Evolutionary conservation across 2,329 filamentous ascomycete species (phyloP), one percentile per base, ranked within the genome.

Genomic region (Coniochaeta sp.): DNA sequence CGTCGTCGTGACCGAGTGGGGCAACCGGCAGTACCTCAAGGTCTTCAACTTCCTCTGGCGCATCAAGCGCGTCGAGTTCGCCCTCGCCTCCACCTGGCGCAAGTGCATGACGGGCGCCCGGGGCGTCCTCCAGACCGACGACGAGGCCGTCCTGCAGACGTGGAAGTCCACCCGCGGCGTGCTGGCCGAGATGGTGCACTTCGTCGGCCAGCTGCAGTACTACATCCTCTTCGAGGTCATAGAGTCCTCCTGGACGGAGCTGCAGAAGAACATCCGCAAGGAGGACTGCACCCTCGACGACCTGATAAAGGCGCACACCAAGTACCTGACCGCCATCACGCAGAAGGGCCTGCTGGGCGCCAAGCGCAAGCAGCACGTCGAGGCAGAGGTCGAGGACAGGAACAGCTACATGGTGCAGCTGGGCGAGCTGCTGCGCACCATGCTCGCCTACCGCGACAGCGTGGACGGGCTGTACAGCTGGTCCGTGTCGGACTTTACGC

Each of bases 41-140:
- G 91, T 99, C 11, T 99, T 99, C 83, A 99, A 99, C 75, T 97
- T 99, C 70, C 82, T 99, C 3, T 99, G 95, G 93, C 89, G 95
- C 64, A 91, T 99, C 70, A 99, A 99, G 76, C 89, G 95, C 31
- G 95, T 99, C 58, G 95, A 99, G 70, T 99, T 98, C 69, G 93
- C 91, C 0, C 83, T 99, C 1, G 85, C 89, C 6, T 91, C 89
- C 14, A 95, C 91, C 44, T 99, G 95, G 93, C 87, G 95, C 61
- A 89, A 93, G 65, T 96, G 90, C 74, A 98, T 97, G 87, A 99
- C 95, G 0, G 95, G 95, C 52, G 87, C 93, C 3, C 85, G 95
- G 62, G 92, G 93, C n/a, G 92, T 98, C 0, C 83, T 99, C 7
- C 88, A 89, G 63, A 89, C 85, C 34, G 83, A 89, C 3, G 87